phyloP scores from a whole-genome alignment of 495 filamentous ascomycete species.

The Geopyxis carbonaria region DNA sequence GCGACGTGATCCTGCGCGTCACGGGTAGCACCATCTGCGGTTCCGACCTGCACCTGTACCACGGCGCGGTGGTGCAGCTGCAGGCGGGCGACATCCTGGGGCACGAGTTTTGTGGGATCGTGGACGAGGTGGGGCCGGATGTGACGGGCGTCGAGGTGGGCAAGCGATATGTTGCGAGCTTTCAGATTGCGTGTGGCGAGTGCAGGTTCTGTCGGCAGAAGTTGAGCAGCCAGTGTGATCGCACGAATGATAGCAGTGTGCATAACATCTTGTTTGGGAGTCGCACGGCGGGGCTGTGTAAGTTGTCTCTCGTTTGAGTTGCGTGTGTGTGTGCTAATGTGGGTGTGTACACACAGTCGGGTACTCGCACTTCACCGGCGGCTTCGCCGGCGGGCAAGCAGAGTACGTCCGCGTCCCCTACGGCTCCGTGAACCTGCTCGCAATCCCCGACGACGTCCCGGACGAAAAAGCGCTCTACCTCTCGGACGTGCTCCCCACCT shows the following conservation, averaged over 20 bases:
- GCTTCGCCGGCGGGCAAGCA: conserved; percentile 77
- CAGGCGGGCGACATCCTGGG: conserved; percentile 76
- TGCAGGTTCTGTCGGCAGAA: conserved; percentile 68
- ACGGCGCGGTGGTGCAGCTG: conserved; percentile 51
- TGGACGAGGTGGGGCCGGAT: conserved; percentile 49
- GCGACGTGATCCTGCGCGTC: conserved; percentile 68
- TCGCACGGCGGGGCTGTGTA: conserved; percentile 55
- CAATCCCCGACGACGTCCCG: conserved; percentile 61
- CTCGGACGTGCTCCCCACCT: conserved; percentile 62
- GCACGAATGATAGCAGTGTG: conserved; percentile 54
- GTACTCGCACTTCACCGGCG: conserved; percentile 38
- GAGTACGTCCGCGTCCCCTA: conserved; percentile 75
- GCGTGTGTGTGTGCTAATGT: too few relatives aligned
- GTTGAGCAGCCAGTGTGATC: conserved; percentile 59
- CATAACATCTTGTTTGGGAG: conserved; percentile 57
- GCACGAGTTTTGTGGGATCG: conserved; percentile 74
- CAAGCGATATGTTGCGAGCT: conserved; percentile 66
- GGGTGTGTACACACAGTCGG: too few relatives aligned
- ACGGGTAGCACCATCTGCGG: conserved; percentile 81
- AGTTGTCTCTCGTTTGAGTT: too few relatives aligned
- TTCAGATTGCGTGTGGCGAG: conserved; percentile 57
- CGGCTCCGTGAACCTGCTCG: conserved; percentile 67
- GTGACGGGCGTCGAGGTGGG: conserved; percentile 46
- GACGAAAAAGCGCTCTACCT: conserved; percentile 78
- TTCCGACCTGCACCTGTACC: conserved; percentile 66